phyloP scores from a whole-genome alignment of 2,329 filamentous ascomycete genomes.

The Orbilia ellipsospora region DNA sequence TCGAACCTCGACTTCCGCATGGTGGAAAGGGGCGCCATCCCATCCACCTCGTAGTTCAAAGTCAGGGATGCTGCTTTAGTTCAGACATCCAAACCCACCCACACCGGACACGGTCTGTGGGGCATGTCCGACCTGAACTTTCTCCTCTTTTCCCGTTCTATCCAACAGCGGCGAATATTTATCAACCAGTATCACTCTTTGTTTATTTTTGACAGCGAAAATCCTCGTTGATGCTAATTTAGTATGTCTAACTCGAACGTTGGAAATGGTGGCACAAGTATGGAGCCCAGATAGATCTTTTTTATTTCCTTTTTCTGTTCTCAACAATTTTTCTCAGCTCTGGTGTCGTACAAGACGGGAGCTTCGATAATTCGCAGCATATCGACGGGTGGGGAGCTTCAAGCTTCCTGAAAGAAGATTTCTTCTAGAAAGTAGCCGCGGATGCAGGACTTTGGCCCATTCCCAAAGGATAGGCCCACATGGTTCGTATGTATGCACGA shows the following conservation, averaged over 20 bases:
- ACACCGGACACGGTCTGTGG: constrained; percentile 26
- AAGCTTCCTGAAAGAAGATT: constrained; percentile 22
- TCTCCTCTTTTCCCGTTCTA: constrained; percentile 8
- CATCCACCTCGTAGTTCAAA: constrained; percentile 7
- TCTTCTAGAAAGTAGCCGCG: constrained; percentile 50
- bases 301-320: background rate
- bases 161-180: background rate
- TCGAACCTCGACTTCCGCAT: constrained; percentile 36
- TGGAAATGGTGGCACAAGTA: too few relatives aligned
- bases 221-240: background rate
- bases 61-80: constrained; percentile 36
- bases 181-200: constrained; percentile 21
- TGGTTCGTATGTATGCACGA: constrained; percentile 31
- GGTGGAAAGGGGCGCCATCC: constrained; percentile 26
- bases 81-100: constrained; percentile 11
- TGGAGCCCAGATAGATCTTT: background rate
- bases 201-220: constrained; percentile 26
- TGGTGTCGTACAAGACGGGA: background rate
- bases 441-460: constrained; percentile 27
- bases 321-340: background rate
- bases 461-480: constrained; percentile 33
- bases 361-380: background rate
- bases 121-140: constrained; percentile 38
- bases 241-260: background rate
- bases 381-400: constrained; percentile 13